Evolutionary conservation across 2,329 filamentous ascomycete species (phyloP).

Genomic region (Epichloe sibirici): DNA sequence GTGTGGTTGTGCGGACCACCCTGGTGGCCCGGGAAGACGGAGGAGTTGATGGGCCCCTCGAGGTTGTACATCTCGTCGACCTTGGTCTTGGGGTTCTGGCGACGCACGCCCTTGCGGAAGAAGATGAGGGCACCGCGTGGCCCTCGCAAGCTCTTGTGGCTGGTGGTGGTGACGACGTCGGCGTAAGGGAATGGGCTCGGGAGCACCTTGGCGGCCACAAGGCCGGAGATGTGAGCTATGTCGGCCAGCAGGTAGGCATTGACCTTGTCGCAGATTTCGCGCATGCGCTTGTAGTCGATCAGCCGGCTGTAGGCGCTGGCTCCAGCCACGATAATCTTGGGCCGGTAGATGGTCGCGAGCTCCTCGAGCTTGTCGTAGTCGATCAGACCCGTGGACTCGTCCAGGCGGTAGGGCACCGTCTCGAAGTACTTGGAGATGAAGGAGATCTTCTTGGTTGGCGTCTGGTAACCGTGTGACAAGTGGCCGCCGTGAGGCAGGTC

Average conservation of each 20-base stretch:
- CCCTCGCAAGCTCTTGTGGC: conserved; percentile 92
- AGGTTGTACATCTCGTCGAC: conserved; percentile 81
- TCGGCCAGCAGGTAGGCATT: conserved; percentile 89
- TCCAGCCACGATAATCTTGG: conserved; percentile 90
- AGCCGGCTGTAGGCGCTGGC: conserved; percentile 92
- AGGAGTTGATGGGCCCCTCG: conserved; percentile 85
- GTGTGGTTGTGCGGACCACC: conserved; percentile 98
- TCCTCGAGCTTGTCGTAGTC: conserved; percentile 90
- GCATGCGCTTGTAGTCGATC: conserved; percentile 90
- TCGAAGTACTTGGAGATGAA: conserved; percentile 98
- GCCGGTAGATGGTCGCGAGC: conserved; percentile 76
- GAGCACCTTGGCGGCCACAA: conserved; percentile 84
- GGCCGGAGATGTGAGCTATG: conserved; percentile 93
- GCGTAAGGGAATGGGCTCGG: conserved; percentile 80
- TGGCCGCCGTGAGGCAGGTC: conserved; percentile 95
- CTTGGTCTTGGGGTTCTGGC: conserved; percentile 72
- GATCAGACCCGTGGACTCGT: conserved; percentile 84
- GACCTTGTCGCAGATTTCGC: conserved; percentile 78
- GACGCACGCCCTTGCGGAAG: conserved; percentile 84
- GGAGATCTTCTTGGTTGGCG: conserved; percentile 88
- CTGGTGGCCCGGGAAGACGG: conserved; percentile 96
- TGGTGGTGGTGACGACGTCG: conserved; percentile 95
- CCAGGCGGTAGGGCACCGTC: conserved; percentile 85
- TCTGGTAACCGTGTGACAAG: conserved; percentile 94
- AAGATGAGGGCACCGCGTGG: conserved; percentile 97